Conservation (phyloP, 2,329 filamentous ascomycete genomes). For the Fusarium vanettenii region DNA sequence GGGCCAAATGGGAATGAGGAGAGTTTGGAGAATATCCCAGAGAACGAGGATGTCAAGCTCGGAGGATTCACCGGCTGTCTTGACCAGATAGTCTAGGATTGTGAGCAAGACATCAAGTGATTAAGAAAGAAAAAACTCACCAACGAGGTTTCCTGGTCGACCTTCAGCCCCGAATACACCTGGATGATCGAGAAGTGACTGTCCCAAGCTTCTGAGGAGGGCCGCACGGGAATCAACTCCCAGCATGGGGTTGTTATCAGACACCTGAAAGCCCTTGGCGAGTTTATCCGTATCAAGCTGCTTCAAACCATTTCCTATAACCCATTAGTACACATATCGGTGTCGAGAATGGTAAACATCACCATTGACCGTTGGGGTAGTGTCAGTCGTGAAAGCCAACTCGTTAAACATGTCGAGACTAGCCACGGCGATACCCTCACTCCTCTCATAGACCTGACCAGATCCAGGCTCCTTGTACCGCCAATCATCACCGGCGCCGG, state of each 20-base stretch:
- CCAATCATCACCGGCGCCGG: slow-evolving; percentile 64
- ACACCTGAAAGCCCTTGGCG: slow-evolving; percentile 56
- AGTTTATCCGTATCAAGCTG: slow-evolving; percentile 50
- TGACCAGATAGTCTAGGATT: slow-evolving; percentile 53
- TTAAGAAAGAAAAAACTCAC: slow-evolving; percentile 43
- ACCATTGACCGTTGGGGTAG: slow-evolving; percentile 51
- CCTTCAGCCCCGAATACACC: slow-evolving; percentile 56
- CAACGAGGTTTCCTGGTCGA: slow-evolving; percentile 61
- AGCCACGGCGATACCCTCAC: slow-evolving; percentile 64
- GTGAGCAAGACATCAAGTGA: background rate
- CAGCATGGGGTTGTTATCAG: slow-evolving; percentile 56
- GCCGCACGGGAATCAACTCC: slow-evolving; percentile 56
- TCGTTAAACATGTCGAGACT: slow-evolving; percentile 61
- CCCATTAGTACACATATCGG: background rate
- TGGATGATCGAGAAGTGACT: slow-evolving; percentile 51
- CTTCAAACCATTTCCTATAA: slow-evolving; percentile 48
- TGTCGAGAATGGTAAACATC: background rate
- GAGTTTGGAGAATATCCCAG: slow-evolving; percentile 56
- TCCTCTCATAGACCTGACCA: slow-evolving; percentile 52
- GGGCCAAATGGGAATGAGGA: slow-evolving; percentile 63
- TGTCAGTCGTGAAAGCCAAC: slow-evolving; percentile 50
- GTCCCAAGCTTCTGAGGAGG: slow-evolving; percentile 55
- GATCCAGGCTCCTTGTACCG: slow-evolving; percentile 55
- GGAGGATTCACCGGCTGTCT: slow-evolving; percentile 39
- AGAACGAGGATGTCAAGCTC: slow-evolving; percentile 53